Evolutionary conservation across 306 rosid species (phyloP), one percentile per base, ranked within the genome.

Genomic region (Macrotyloma uniflorum): DNA sequence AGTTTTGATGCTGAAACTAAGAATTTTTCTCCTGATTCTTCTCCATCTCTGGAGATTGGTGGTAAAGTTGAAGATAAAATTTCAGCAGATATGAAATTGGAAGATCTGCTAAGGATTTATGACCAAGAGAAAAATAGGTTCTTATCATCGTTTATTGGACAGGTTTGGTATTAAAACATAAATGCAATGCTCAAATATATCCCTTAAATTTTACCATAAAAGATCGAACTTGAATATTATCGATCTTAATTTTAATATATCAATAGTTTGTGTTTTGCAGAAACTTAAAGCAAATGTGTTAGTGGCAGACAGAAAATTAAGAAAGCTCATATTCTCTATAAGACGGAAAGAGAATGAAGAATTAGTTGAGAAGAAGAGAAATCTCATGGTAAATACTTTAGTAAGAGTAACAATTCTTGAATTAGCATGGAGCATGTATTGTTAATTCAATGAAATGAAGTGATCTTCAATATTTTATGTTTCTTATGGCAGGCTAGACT

Each of bases 71-170:
- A 76, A 66, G 88, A 81, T 77, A 79, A 77, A 76, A 74, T 90
- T 83, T 89, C 91, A 16, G 71, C 96, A 11, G 98, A 91, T 83
- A 93, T 93, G 94, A 95, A 86, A 83, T 75, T 90, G 84, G 97
- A 93, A 72, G 94, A 90, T 70, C 91, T 95, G 67, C 86, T 92
- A 63, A 81, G 64, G 78, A 87, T 91, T 85, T 95, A 95, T 83
- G 91, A 91, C 81, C 89, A 80, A 71, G 97, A 95, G 85, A 95
- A 95, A 83, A 63, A 59, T 77, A 87, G 82, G 59, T 95, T 89
- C 90, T 86, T 95, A 86, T 91, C 97, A 75, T 93, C 91, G 20
- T 93, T 91, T 80, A 70, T 91, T 77, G 98, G 98, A 80, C 94
- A 95, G 99, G 99, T 93, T 49, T 73, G 87, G 67, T 78, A 47